Conservation (phyloP, 495 filamentous ascomycete genomes). For the Letharia columbiana region DNA sequence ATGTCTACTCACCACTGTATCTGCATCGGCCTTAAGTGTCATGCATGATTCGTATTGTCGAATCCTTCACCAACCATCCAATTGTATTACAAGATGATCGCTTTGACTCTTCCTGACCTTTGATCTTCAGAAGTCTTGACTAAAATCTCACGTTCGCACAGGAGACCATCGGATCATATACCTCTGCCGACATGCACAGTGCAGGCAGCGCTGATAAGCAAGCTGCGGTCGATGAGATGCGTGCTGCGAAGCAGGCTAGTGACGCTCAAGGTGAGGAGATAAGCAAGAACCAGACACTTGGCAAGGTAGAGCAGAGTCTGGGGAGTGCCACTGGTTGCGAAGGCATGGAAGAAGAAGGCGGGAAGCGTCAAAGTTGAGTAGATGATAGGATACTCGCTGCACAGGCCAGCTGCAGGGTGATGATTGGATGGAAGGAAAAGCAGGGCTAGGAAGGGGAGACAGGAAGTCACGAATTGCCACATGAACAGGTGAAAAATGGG, state of each 20-base stretch:
- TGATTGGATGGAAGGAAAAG: background rate
- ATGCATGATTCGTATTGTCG: background rate
- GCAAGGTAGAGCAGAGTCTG: slow-evolving; percentile 22
- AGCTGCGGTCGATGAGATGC: slow-evolving; percentile 25
- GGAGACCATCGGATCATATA: slow-evolving; percentile 25
- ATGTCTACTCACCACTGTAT: background rate
- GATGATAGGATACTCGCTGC: background rate
- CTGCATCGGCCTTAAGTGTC: background rate
- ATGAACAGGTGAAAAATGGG: background rate
- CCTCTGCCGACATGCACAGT: slow-evolving; percentile 22
- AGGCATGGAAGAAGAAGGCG: slow-evolving; percentile 26
- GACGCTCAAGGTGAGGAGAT: slow-evolving; percentile 19
- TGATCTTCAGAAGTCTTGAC: background rate
- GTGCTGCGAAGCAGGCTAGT: slow-evolving; percentile 19
- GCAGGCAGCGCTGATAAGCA: slow-evolving; percentile 22
- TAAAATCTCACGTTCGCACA: background rate
- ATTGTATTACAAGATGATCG: background rate
- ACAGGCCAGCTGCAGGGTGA: background rate
- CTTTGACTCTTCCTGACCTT: background rate
- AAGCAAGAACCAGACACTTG: slow-evolving; percentile 23
- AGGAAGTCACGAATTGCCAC: background rate
- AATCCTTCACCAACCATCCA: background rate
- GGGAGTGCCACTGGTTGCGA: slow-evolving; percentile 24
- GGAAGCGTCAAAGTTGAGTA: slow-evolving; percentile 16
- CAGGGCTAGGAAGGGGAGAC: too few species aligned